Percentiles rank a stretch among this genome's conserved stretches.
These are phyloP conservation scores for Lactarius sanguifluus DNA, from an alignment of 768 basidiomycete genomes.

Conservation along the genomic window DNA sequence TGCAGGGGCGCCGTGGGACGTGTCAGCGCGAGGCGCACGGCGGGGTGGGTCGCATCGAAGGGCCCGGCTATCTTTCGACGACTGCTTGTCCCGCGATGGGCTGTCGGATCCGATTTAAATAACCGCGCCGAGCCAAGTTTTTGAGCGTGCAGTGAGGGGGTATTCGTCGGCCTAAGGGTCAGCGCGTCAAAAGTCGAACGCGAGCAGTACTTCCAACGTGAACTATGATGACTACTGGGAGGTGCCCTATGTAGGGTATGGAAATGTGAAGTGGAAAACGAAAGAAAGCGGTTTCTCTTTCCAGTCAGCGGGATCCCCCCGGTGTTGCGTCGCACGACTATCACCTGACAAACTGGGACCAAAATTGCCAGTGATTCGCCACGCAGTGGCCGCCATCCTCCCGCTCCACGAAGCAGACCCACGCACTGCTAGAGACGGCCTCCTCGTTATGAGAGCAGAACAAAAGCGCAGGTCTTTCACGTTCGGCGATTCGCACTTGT, in stretches of 20 bases:
- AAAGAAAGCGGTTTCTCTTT: constrained; percentile 4
- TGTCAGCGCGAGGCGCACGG: background rate
- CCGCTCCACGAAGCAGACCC: constrained; percentile 8
- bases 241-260: background rate
- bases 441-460: background rate
- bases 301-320: background rate
- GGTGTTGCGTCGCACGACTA: background rate
- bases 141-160: background rate
- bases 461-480: constrained; percentile 6
- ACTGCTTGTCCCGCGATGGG: background rate
- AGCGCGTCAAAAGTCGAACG: constrained; percentile 1
- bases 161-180: constrained; percentile 12
- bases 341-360: background rate
- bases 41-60: constrained; percentile 2
- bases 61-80: constrained; percentile 4
- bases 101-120: background rate
- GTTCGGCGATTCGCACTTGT: constrained; percentile 4
- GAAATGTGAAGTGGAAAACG: constrained; percentile 7
- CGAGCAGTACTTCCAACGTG: background rate
- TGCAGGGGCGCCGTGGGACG: background rate
- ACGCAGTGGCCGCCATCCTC: background rate
- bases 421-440: constrained; percentile 4
- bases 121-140: background rate
- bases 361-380: too few species aligned
- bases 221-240: constrained; percentile 2